Evolutionary conservation across 768 basidiomycete species (phyloP), one percentile per base, ranked within the genome.

Genomic region (Tephrocybe sp.): DNA sequence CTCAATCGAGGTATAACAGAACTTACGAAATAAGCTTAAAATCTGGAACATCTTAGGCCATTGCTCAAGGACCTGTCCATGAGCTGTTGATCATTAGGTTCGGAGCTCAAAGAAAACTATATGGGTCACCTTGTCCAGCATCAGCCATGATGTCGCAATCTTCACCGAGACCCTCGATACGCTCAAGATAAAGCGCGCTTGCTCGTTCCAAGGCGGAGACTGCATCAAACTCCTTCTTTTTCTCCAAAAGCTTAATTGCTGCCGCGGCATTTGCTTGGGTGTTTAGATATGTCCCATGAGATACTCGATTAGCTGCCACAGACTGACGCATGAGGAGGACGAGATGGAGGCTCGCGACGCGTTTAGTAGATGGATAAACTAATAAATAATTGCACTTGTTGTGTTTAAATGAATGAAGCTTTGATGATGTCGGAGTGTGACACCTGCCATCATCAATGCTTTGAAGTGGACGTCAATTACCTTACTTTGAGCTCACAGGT

Each of bases 1-100:
- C 22, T 10, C 49, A 12, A 22, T 22, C 22, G 35, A 32, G 40
- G 32, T 32, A 33, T 6, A 16, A 39, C 7, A 23, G 51, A 8
- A 73, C 85, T 60, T 59, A 90, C 89, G 60, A 63, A 89, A 90
- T 52, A 83, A 70, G 50, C 69, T 78, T 43, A 91, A 69, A 46
- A 88, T 88, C 57, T 82, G 78, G 60, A 91, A 90, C 89, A 91
- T 91, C 62, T 80, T 82, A 9, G 87, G 85, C 88, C 87, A 90
- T 54, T 89, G 87, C 51, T 82, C 82, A 20, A 89, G 76, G 4
- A 90, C 87, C 62, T 89, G 80, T 9, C 88, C 88, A 55, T 86
- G 84, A 31, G 85, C 88, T 89, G 13, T 13, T 33, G 35, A 55
- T 30, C 19, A 36, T 52, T 20, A 55, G 50, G 30, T 38, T 22